Conservation (phyloP, 164 flowering plant genomes). For the Chimonanthus salicifolius region DNA sequence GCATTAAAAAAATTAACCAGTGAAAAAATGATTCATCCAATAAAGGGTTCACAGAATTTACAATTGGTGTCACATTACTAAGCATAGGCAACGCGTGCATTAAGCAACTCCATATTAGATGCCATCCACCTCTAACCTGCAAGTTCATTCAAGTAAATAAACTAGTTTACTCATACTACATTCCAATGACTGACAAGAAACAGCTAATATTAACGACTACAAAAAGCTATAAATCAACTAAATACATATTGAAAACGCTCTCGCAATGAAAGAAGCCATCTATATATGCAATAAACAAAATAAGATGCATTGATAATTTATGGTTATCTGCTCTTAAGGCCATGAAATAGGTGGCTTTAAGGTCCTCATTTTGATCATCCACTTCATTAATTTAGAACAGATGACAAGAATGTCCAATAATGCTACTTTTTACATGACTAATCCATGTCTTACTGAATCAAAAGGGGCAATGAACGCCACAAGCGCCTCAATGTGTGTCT, state of each 20-base stretch:
- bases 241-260: not conserved
- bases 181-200: not conserved
- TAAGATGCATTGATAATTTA: too few relatives aligned
- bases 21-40: not conserved
- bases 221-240: not conserved
- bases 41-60: slow-evolving; percentile 34
- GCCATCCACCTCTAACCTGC: slow-evolving; percentile 73
- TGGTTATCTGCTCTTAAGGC: too few relatives aligned
- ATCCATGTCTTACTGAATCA: too few relatives aligned
- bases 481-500: too few relatives aligned
- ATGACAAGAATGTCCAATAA: too few relatives aligned
- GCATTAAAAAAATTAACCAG: not conserved
- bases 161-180: not conserved
- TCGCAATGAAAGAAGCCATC: too few relatives aligned
- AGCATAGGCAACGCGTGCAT: slow-evolving; percentile 71
- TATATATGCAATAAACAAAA: too few relatives aligned
- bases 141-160: slow-evolving; percentile 12
- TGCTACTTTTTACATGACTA: too few relatives aligned
- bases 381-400: too few relatives aligned
- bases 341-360: too few relatives aligned
- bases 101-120: slow-evolving; percentile 65
- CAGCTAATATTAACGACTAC: not conserved
- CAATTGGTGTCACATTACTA: slow-evolving; percentile 57
- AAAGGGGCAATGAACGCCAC: too few relatives aligned
- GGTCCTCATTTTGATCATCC: too few relatives aligned